Conservation (phyloP, 768 basidiomycete species). For the Boletus barrowsii region DNA sequence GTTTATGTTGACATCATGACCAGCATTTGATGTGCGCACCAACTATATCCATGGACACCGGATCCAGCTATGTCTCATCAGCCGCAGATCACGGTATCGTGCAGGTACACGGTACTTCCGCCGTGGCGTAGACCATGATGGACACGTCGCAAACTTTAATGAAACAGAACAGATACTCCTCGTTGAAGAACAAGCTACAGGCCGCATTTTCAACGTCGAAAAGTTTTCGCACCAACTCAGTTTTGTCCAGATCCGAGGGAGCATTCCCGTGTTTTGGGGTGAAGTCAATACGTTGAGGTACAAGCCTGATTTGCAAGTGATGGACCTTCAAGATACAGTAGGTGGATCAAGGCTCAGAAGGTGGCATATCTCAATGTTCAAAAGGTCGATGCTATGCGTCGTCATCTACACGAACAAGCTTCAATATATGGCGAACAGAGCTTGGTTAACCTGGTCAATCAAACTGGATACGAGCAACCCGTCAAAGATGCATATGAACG, state of each 20-base stretch:
- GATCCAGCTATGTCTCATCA: conserved; percentile 83
- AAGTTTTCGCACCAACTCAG: conserved; percentile 64
- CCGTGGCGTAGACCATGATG: conserved; percentile 84
- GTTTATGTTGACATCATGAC: conserved; percentile 4
- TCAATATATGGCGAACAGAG: conserved; percentile 72
- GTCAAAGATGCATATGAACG: conserved; percentile 95
- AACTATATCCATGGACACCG: conserved; percentile 72
- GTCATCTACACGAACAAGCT: conserved; percentile 73
- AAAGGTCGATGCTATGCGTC: conserved; percentile 67
- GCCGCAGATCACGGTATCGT: conserved; percentile 89
- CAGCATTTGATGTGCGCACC: conserved; percentile 85
- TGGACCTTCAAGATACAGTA: conserved; percentile 89
- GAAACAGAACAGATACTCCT: conserved; percentile 95
- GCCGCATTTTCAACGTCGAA: conserved; percentile 39
- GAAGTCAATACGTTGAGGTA: conserved; percentile 95
- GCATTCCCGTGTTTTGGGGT: conserved; percentile 93
- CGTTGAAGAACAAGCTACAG: conserved; percentile 56
- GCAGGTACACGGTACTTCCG: conserved; percentile 98
- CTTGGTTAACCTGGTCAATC: conserved; percentile 90
- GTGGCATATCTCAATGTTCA: background rate
- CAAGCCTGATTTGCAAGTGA: conserved; percentile 93
- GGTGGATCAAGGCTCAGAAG: conserved; percentile 23
- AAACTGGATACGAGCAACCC: conserved; percentile 88
- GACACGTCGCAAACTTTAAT: conserved; percentile 95
- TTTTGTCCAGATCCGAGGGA: conserved; percentile 92